Conservation (phyloP, 2,329 filamentous ascomycete species). For the Emmonsiellopsis sp. region DNA sequence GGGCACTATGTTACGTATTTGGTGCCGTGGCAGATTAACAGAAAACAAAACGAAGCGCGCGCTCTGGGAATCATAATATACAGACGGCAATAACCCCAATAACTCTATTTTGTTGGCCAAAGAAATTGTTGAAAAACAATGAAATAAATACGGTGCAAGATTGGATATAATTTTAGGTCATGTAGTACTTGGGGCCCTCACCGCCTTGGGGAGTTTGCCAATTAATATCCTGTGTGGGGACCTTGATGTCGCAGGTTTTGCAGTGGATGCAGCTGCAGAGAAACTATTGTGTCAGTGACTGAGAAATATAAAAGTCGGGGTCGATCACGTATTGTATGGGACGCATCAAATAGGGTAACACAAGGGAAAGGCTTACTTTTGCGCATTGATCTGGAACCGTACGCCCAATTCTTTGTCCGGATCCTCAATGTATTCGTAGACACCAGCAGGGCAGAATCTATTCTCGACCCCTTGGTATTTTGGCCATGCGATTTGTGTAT, state of each 20-base stretch:
- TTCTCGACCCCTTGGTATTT: conserved; percentile 89
- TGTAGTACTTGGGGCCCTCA: conserved; percentile 58
- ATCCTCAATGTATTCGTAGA: conserved; percentile 98
- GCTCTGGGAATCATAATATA: conserved; percentile 1
- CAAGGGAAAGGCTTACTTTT: conserved; percentile 62
- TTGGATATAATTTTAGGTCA: conserved; percentile 35
- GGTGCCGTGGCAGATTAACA: background rate
- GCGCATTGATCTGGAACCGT: conserved; percentile 92
- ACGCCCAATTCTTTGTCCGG: conserved; percentile 76
- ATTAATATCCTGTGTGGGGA: conserved; percentile 92
- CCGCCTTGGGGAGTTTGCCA: conserved; percentile 93
- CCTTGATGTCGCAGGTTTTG: conserved; percentile 99
- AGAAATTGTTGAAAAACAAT: background rate
- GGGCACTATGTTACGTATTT: background rate
- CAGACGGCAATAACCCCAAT: background rate
- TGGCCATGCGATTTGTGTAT: conserved; percentile 74
- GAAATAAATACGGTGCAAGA: conserved; percentile 1
- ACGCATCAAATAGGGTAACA: background rate
- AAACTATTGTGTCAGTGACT: background rate
- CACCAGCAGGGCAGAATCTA: conserved; percentile 90
- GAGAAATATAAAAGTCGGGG: background rate
- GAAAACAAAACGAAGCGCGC: background rate
- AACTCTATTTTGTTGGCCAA: background rate
- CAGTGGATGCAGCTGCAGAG: conserved; percentile 85
- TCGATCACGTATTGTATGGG: background rate